Evolutionary conservation across 768 basidiomycete species (phyloP), one percentile per base, ranked within the genome.

Genomic region (Kwoniella europaea): DNA sequence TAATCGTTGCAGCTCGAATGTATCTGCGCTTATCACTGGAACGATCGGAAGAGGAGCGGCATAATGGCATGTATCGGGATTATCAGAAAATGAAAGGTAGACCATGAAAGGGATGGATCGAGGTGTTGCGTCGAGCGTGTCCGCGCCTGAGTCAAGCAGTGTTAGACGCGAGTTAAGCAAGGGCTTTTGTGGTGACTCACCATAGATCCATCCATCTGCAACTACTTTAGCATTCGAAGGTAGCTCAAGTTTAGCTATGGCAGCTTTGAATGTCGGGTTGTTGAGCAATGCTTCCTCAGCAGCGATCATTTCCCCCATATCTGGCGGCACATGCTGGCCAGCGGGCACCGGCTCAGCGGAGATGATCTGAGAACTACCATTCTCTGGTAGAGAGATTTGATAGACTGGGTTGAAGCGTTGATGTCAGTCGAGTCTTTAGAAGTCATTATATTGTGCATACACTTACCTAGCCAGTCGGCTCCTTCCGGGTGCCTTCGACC

Each of bases 1-100:
- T 7, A 61, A n/a, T 16, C 44, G 10, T 16, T 29, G 44, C 10
- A 58, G 16, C 20, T 63, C 29, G 29, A 59, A 69, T 20, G 46
- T 61, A 20, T 69, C 56, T 12, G 58, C 68, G 10, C 18, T 13
- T 12, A 58, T 53, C 3, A 63, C 62, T 16, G 58, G 46, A 35
- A 62, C 53, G 35, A 71, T 62, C 7, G 71, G 73, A 10, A 72
- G 42, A 4, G 71, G 71, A 35, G 58, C 64, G 60, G 76, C 73
- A 46, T 77, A 74, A 57, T 77, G 73, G 46, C 67, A 62, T 56
- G 68, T 24, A 61, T 73, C 69, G 24, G 72, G 74, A 29, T 68
- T 44, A 16, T 69, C 58, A 24, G 60, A 54, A 10, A 60, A 52
- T 53, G 50, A 65, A 22, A 59, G 62, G 62, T 74, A 74, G 20